Base-by-base conservation (phyloP, 768 basidiomycete species). In the Mycena rebaudengoi region DNA sequence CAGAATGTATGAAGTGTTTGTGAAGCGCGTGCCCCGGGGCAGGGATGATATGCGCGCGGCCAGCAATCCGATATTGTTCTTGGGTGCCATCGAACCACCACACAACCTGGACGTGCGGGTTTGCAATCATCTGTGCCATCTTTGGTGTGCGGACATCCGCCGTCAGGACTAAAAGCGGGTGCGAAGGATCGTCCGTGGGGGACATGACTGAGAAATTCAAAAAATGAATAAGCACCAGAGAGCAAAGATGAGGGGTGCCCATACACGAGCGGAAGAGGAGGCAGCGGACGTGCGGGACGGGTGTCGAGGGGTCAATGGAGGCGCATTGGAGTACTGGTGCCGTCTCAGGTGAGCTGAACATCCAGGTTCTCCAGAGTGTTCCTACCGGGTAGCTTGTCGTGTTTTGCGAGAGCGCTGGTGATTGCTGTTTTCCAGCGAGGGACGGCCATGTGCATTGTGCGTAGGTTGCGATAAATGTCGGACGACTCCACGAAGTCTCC, bases 101-200 rank as follows among this genome's bases (percentile, higher is more conserved):
- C 12, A 82, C 85, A 41, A 90, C 66, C 72, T 95, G 90, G 63
- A 89, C 84, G 41, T 79, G 73, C 11, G 82, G 71, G 58, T 80
- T 80, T 35, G 79, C 70, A 23, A 76, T 78, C 46, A 94, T 76
- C 66, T 94, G 88, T 1, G 74, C 46, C 32, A 86, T 82, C 69
- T 95, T 95, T 21, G 88, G 87, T 2, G 88, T 82, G 25, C 94
- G 90, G 45, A 89, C 73, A 76, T 94, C 93, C n/a, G 92, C 92
- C 13, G 89, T 86, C 48, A 83, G 79, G 43, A 94, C 69, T 65
- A 95, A 73, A 6, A 95, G 78, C 0, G 91, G 90, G 4, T 86
- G 78, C 26, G 78, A 66, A 1, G 86, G 84, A 18, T 73, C 66
- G 21, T 73, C 68, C 6, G 76, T 72, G 2, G 83, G 77, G 10